Percentiles rank a stretch among this genome's conserved stretches.
Evolutionary conservation across 108 stramenopile species (phyloP).

Genomic region (Hondaea fermentalgiana): DNA sequence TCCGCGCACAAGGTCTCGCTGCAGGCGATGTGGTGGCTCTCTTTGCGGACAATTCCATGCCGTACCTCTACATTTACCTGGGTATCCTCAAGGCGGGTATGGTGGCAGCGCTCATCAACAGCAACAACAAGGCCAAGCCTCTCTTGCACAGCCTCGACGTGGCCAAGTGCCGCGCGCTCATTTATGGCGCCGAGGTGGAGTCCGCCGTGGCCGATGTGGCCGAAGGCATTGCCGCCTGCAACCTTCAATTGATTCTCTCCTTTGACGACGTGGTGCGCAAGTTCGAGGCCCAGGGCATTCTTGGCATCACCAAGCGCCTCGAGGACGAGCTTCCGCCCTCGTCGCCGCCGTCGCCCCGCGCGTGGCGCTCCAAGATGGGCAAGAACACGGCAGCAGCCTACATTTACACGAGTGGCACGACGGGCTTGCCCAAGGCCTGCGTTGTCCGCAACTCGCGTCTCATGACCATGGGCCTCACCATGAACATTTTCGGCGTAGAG

Average conservation of each 20-base stretch:
- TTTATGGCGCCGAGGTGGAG: conserved; percentile 20
- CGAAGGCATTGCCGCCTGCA: neutral
- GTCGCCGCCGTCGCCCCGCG: neutral
- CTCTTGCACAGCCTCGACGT: conserved; percentile 27
- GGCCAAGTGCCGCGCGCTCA: conserved; percentile 11
- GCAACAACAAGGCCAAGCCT: conserved; percentile 23
- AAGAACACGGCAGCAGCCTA: neutral
- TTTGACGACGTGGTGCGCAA: neutral
- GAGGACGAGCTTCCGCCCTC: neutral
- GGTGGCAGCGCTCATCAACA: conserved; percentile 27
- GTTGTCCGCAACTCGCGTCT: conserved; percentile 23
- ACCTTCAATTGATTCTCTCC: neutral
- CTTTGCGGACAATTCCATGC: conserved; percentile 20
- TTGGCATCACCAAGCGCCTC: neutral
- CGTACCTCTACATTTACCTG: conserved; percentile 22
- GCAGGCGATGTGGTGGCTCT: conserved; percentile 21
- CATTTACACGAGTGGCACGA: conserved; percentile 45
- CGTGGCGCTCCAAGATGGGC: neutral
- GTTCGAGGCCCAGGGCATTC: neutral
- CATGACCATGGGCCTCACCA: neutral
- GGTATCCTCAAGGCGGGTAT: conserved; percentile 33
- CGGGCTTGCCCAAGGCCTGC: conserved; percentile 45
- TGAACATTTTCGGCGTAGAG: neutral
- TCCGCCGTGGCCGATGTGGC: neutral
- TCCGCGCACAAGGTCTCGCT: neutral